These are phyloP conservation scores for Schizopora paradoxa DNA, from an alignment of 1,284 basidiomycete genomes.

Conservation along the genomic window DNA sequence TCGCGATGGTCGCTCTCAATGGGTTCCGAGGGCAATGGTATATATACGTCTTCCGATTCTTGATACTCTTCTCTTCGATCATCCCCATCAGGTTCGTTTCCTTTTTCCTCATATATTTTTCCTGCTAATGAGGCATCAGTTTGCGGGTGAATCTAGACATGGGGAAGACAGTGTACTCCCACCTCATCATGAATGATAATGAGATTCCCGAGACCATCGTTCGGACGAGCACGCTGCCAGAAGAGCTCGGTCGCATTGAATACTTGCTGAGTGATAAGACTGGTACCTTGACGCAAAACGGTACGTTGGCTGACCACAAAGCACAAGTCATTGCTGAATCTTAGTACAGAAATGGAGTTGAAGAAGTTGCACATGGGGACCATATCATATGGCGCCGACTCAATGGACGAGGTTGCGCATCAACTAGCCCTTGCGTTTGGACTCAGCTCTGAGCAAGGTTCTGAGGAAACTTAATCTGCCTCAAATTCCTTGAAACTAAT, in stretches of 20 bases:
- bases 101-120: not conserved
- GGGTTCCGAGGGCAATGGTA: slow-evolving; percentile 96
- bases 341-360: slow-evolving; percentile 89
- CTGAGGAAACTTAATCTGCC: slow-evolving; percentile 7
- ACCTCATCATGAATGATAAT: slow-evolving; percentile 88
- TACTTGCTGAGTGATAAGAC: slow-evolving; percentile 98
- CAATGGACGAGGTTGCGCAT: slow-evolving; percentile 96
- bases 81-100: slow-evolving; percentile 90
- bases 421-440: slow-evolving; percentile 83
- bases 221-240: slow-evolving; percentile 92
- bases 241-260: slow-evolving; percentile 94
- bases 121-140: slow-evolving; percentile 37
- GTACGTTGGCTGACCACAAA: slow-evolving; percentile 37
- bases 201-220: slow-evolving; percentile 97
- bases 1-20: slow-evolving; percentile 91
- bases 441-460: slow-evolving; percentile 44
- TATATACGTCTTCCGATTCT: slow-evolving; percentile 93
- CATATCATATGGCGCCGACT: slow-evolving; percentile 92
- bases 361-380: slow-evolving; percentile 99
- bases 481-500: slow-evolving; percentile 3
- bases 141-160: slow-evolving; percentile 98
- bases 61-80: slow-evolving; percentile 97
- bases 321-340: slow-evolving; percentile 3
- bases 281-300: slow-evolving; percentile 96
- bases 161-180: slow-evolving; percentile 98